Base-by-base conservation (phyloP, 345 rosid species). In the Pistacia vera region DNA sequence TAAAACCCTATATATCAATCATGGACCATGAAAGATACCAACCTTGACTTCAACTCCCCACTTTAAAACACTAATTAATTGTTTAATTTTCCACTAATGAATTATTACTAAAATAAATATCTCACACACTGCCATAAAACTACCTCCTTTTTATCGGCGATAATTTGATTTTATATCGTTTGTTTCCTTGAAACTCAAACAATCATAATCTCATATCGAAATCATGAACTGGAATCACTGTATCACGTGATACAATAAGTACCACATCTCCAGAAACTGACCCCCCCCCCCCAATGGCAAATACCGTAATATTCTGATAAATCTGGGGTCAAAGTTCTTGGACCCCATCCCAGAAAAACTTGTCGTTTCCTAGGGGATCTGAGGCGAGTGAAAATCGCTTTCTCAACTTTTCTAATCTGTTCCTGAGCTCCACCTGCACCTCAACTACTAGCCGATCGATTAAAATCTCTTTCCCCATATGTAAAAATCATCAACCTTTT, bases 161-260 rank as follows among this genome's bases (percentile, higher is more conserved):
- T 51, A 73, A 63, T 11, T 4, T 20, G 11, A 54, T 51, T 16
- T 25, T 25, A 25, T 25, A 41, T 41, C 18, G 7, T 16, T 16
- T 54, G 18, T 54, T 54, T 54, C 18, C 57, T 54, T 54, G 57
- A 54, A 54, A 54, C 17, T 54, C 7, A 14, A 54, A 54, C 57
- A 14, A 14, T 54, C 57, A 54, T 61, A 10, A 36, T 28, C 56
- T 73, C 68, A 18, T 48, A 73, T 73, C 68, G 73, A 74, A 73
- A 73, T 64, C 70, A 54, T 49, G 36, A 64, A 74, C 52, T 14
- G 35, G 10, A 33, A 60, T 65, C 63, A 80, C 70, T 71, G 78
- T 71, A 79, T 84, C 89, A 86, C 89, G 91, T 86, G 89, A 79
- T 73, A 83, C 76, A 77, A 72, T 76, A 11, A 68, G 80, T 63